phyloP scores from a whole-genome alignment of 371 early-diverging fungal species.

The Synchytrium microbalum region DNA sequence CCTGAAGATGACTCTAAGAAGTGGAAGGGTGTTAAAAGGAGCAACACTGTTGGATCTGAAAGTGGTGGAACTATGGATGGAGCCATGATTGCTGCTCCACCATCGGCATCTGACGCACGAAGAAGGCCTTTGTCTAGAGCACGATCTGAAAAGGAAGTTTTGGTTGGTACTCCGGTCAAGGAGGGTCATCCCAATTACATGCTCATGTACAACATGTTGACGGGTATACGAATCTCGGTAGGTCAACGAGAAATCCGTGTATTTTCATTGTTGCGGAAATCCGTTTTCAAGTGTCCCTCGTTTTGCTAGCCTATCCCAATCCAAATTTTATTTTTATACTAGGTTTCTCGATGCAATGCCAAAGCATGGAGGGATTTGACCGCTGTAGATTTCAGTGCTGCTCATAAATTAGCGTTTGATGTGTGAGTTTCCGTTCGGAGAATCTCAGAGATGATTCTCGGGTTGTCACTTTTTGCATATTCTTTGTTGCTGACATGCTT shows the following conservation, averaged over 20 bases:
- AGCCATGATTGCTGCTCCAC: too few species aligned
- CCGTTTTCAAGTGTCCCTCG: too few species aligned
- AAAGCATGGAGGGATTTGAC: constrained; percentile 65
- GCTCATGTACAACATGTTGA: constrained; percentile 97
- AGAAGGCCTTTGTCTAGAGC: neutral
- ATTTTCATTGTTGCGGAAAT: too few species aligned
- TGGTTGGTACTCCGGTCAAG: constrained; percentile 42
- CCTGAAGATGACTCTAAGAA: too few species aligned
- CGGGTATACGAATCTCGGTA: constrained; percentile 52
- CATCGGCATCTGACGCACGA: too few species aligned
- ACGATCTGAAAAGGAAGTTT: constrained; percentile 27
- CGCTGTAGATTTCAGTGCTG: constrained; percentile 71
- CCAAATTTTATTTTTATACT: too few species aligned
- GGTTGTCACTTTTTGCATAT: neutral
- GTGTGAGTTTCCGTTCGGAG: constrained; percentile 40
- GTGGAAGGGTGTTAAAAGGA: too few species aligned
- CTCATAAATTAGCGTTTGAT: constrained; percentile 90
- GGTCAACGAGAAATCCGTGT: constrained; percentile 12
- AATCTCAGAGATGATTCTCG: neutral
- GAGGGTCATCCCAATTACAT: constrained; percentile 65
- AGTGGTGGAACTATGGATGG: too few species aligned
- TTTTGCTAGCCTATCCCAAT: too few species aligned
- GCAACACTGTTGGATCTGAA: too few species aligned
- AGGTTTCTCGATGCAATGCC: constrained; percentile 74
- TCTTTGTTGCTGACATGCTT: too few species aligned